phyloP scores from a whole-genome alignment of 1,284 basidiomycete species.

The Trametes hirsuta region DNA sequence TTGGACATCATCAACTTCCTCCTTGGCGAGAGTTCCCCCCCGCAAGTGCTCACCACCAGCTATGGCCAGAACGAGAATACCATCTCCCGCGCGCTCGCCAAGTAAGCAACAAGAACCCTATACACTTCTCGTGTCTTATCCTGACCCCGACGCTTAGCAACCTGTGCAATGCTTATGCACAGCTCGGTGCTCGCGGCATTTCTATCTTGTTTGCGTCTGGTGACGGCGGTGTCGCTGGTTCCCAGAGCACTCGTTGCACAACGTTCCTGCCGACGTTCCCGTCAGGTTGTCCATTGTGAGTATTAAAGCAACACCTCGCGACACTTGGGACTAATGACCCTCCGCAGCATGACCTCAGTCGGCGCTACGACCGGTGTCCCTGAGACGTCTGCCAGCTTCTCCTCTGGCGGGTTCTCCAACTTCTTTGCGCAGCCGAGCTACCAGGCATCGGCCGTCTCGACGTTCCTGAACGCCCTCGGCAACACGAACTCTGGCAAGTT shows the following conservation, averaged over 20 bases:
- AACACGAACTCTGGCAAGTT: conserved; percentile 31
- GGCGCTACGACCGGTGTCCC: conserved; percentile 55
- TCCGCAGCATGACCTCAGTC: conserved; percentile 61
- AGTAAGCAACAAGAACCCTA: conserved; percentile 37
- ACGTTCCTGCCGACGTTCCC: conserved; percentile 74
- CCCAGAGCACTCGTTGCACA: conserved; percentile 49
- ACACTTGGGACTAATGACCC: neutral
- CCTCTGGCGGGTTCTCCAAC: conserved; percentile 50
- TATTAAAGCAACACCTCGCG: conserved; percentile 24
- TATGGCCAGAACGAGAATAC: conserved; percentile 30
- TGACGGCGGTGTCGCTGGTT: conserved; percentile 65
- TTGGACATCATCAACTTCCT: conserved; percentile 29
- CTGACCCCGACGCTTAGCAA: conserved; percentile 10
- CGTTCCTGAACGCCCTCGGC: conserved; percentile 34
- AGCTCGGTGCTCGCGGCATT: conserved; percentile 60
- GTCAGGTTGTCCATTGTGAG: conserved; percentile 57
- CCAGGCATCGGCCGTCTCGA: conserved; percentile 41
- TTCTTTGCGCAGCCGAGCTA: conserved; percentile 45
- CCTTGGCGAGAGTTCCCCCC: conserved; percentile 40
- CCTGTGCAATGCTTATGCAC: conserved; percentile 62
- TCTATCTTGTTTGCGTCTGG: conserved; percentile 71
- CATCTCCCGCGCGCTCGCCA: conserved; percentile 46
- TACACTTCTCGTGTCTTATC: conserved; percentile 44
- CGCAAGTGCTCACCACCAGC: conserved; percentile 53
- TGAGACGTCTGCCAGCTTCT: conserved; percentile 51